Base-by-base conservation (phyloP, 1,284 basidiomycete species). In the Sphagnurus paluster region DNA sequence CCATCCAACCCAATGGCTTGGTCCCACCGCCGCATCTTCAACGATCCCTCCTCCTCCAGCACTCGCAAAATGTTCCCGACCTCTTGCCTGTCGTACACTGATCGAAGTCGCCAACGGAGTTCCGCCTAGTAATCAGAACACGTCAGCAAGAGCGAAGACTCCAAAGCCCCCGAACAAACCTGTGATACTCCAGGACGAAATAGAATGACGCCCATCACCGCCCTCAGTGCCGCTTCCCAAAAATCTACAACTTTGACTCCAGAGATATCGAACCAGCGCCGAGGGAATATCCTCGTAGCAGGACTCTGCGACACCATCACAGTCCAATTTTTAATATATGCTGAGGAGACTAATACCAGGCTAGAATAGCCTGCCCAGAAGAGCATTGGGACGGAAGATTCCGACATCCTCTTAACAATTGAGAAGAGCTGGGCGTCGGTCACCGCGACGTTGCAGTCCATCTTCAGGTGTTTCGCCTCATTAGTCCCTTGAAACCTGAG, bases 71-170 rank as follows among this genome's bases (percentile, higher is more conserved):
- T 54, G 16, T 91, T 89, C 43, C 74, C 68, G 26, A 87, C 65
- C 62, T 93, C 90, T 54, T 86, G 80, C 46, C 86, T 75, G 61
- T 93, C 90, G 52, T 91, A 87, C 21, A 84, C 76, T 9, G 73
- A 66, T 45, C 77, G 70, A 42, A 93, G 67, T 48, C 82, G 75
- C 77, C 81, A 84, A 44, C 80, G 75, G 40, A 93, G 66, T 56
- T 84, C 81, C 13, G 70, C 67, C 88, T 93, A 53, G 34, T 9
- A 46, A 53, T 33, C 39, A 36, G 19, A 10, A 25, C 25, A 19
- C n/a, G 14, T 45, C 7, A 44, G 34, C 19, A 29, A 25, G 13
- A 23, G 52, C 48, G 1, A 49, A 43, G 13, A 26, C 33, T 37
- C 43, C 14, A 13, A 38, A 30, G 38, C 9, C 33, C 13, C 28